Conservation (phyloP, 768 basidiomycete species). For the Lactarius hengduanensis region DNA sequence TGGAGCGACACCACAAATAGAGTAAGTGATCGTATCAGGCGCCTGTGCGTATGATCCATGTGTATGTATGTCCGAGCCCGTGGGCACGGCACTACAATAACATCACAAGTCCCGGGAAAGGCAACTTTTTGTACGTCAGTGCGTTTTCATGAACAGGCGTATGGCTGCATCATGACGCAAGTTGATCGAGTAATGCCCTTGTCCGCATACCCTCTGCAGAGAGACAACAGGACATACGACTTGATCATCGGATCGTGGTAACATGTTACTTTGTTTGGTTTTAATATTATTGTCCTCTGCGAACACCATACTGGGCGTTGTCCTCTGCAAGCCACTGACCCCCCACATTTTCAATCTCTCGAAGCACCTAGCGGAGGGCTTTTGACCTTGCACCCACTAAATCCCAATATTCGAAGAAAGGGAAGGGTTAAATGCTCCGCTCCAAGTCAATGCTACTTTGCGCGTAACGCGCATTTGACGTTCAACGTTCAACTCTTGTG, state of each 20-base stretch:
- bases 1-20: background rate
- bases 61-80: background rate
- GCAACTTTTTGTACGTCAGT: background rate
- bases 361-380: background rate
- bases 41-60: background rate
- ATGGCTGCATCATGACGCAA: conserved; percentile 3
- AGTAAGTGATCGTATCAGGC: conserved; percentile 13
- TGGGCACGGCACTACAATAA: conserved; percentile 10
- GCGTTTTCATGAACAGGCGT: background rate
- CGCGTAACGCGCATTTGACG: background rate
- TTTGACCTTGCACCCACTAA: too few relatives aligned
- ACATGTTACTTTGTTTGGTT: background rate
- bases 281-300: too few relatives aligned
- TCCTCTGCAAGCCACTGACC: too few relatives aligned
- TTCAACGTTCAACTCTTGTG: background rate
- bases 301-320: too few relatives aligned
- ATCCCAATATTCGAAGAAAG: background rate
- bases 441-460: background rate
- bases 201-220: background rate
- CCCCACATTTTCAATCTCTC: background rate
- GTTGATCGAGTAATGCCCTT: background rate
- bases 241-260: background rate
- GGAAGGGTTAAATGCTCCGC: background rate
- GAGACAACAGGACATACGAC: background rate
- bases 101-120: background rate